Evolutionary conservation across 306 rosid species (phyloP).

Genomic region (Pyrus communis): DNA sequence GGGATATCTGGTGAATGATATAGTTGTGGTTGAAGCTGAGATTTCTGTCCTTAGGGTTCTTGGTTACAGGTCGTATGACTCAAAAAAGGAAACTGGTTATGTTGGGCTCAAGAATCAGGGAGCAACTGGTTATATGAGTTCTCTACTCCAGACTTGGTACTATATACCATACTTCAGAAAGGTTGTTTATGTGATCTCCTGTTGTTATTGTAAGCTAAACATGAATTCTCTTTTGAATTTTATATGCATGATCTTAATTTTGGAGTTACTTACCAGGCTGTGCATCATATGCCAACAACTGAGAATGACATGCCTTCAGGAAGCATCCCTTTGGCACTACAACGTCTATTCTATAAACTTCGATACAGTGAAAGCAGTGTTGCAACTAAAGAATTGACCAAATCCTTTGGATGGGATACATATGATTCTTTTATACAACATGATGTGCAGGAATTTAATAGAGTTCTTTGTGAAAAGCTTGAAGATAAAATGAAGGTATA

Average conservation of each 20-base stretch:
- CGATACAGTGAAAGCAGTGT: slow-evolving; percentile 80
- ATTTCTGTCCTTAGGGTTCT: slow-evolving; percentile 65
- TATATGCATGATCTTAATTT: slow-evolving; percentile 10
- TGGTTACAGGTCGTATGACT: slow-evolving; percentile 84
- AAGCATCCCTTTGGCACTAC: slow-evolving; percentile 93
- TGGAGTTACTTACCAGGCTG: slow-evolving; percentile 49
- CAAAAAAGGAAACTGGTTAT: slow-evolving; percentile 89
- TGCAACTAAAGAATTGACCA: slow-evolving; percentile 86
- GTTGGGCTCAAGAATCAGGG: slow-evolving; percentile 97
- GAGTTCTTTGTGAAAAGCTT: slow-evolving; percentile 86
- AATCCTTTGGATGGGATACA: slow-evolving; percentile 94
- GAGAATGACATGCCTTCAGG: slow-evolving; percentile 93
- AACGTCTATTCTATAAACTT: slow-evolving; percentile 87
- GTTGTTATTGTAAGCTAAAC: not conserved
- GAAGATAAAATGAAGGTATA: slow-evolving; percentile 96
- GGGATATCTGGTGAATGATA: slow-evolving; percentile 75
- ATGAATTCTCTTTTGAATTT: not conserved
- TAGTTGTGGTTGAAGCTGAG: slow-evolving; percentile 76
- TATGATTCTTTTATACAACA: slow-evolving; percentile 88
- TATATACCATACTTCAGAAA: slow-evolving; percentile 90
- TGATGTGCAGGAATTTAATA: slow-evolving; percentile 89
- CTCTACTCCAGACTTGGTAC: slow-evolving; percentile 81
- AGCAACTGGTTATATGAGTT: slow-evolving; percentile 97
- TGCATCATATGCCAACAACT: slow-evolving; percentile 92
- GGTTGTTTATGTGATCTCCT: slow-evolving; percentile 31